Conservation (phyloP, 192 early-diverging fungal species). For the Backusella liffmaniae region DNA sequence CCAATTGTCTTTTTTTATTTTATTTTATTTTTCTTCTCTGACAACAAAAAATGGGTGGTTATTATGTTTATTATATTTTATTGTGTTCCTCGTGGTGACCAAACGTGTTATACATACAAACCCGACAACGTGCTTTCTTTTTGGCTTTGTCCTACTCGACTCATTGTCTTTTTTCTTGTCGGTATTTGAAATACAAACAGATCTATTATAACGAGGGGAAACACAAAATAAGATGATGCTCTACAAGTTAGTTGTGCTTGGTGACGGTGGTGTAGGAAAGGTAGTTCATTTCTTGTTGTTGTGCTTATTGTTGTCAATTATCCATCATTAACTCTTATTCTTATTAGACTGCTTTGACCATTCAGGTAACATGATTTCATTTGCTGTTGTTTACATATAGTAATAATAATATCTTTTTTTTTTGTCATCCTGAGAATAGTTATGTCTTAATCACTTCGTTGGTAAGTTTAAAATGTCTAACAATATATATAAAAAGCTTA, state of each 20-base stretch:
- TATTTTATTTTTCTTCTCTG: no score
- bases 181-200: no score
- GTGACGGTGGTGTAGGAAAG: constrained; percentile 81
- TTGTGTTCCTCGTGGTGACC: no score
- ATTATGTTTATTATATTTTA: no score
- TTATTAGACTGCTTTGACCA: constrained; percentile 38
- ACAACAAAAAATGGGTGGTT: no score
- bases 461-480: constrained; percentile 26
- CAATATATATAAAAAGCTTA: not conserved
- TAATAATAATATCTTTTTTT: not conserved
- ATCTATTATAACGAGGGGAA: no score
- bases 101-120: no score
- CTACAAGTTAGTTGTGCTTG: constrained; percentile 94
- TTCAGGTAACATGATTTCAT: constrained; percentile 23
- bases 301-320: not conserved
- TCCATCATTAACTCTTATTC: not conserved
- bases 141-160: no score
- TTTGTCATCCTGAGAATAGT: constrained; percentile 11
- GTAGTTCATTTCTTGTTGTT: not conserved
- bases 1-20: no score
- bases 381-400: no score
- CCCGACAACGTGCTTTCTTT: no score
- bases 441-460: constrained; percentile 45
- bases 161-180: no score
- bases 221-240: constrained; percentile 71